phyloP scores from a whole-genome alignment of 2,329 filamentous ascomycete species.

The Hypoxylon sp. region DNA sequence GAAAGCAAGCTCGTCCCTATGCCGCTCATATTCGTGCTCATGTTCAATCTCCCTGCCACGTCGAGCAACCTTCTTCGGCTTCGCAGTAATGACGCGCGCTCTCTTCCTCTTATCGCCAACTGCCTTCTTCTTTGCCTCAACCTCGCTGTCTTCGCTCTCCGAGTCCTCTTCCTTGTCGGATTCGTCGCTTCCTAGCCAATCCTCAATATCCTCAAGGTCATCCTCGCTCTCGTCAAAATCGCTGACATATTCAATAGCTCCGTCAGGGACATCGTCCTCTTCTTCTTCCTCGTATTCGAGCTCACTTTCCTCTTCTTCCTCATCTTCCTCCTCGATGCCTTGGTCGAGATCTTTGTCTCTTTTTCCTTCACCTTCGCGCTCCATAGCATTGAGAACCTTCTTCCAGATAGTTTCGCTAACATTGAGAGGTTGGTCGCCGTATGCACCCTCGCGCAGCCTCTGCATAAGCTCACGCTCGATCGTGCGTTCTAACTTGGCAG shows the following conservation, averaged over 20 bases:
- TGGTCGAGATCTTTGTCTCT: slow-evolving; percentile 91
- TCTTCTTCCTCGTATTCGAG: slow-evolving; percentile 73
- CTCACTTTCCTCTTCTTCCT: slow-evolving; percentile 75
- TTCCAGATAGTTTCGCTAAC: slow-evolving; percentile 97
- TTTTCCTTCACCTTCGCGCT: slow-evolving; percentile 85
- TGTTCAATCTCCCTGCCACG: slow-evolving; percentile 82
- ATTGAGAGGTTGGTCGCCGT: slow-evolving; percentile 94
- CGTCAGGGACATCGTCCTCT: slow-evolving; percentile 77
- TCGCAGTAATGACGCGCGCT: slow-evolving; percentile 57
- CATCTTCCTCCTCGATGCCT: slow-evolving; percentile 84
- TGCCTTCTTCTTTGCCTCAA: slow-evolving; percentile 66
- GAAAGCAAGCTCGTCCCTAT: slow-evolving; percentile 53
- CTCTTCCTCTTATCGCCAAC: slow-evolving; percentile 66
- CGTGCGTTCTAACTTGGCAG: slow-evolving; percentile 93
- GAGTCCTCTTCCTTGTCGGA: slow-evolving; percentile 72
- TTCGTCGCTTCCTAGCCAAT: slow-evolving; percentile 87
- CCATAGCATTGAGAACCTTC: slow-evolving; percentile 92
- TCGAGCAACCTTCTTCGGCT: slow-evolving; percentile 70
- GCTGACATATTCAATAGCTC: slow-evolving; percentile 91
- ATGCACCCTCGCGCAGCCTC: slow-evolving; percentile 89
- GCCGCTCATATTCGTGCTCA: slow-evolving; percentile 73
- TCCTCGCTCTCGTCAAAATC: slow-evolving; percentile 90
- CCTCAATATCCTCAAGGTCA: slow-evolving; percentile 85
- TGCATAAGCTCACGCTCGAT: slow-evolving; percentile 97
- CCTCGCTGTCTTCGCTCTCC: slow-evolving; percentile 71